A percentile compares a stretch with the other conserved stretches of the same genome.
phyloP scores from a whole-genome alignment of 352 stramenopile genomes.

The Phytophthora boehmeriae region DNA sequence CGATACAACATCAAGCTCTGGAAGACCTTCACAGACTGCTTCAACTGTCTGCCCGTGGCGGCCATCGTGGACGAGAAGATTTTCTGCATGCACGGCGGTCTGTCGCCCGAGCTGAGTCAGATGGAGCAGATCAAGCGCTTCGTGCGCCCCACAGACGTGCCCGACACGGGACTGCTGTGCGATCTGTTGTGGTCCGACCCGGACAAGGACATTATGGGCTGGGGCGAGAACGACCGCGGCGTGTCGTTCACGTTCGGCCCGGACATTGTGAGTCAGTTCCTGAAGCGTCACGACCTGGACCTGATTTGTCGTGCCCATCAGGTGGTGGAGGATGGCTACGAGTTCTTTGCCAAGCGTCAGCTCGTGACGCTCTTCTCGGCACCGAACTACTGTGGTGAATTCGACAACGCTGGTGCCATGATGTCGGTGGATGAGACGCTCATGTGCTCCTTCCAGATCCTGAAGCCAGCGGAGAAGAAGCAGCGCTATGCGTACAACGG shows the following conservation, averaged over 20 bases:
- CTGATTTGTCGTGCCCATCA: slow-evolving; percentile 98
- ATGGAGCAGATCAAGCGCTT: slow-evolving; percentile 96
- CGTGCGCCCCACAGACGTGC: slow-evolving; percentile 79
- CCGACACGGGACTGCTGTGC: slow-evolving; percentile 84
- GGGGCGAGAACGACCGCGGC: slow-evolving; percentile 96
- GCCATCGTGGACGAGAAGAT: slow-evolving; percentile 98
- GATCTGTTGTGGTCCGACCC: slow-evolving; percentile 91
- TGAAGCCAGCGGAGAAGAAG: slow-evolving; percentile 85
- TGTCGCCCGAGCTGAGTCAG: slow-evolving; percentile 96
- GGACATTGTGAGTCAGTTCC: slow-evolving; percentile 97
- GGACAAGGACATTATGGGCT: slow-evolving; percentile 89
- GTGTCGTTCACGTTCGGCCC: slow-evolving; percentile 99
- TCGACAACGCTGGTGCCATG: slow-evolving; percentile 98
- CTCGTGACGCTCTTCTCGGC: slow-evolving; percentile 99
- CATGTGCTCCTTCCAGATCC: slow-evolving; percentile 83
- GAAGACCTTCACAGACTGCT: slow-evolving; percentile 97
- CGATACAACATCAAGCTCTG: slow-evolving; percentile 94
- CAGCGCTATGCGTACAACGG: slow-evolving; percentile 77
- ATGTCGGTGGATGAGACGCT: slow-evolving; percentile 78
- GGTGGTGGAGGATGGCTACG: slow-evolving; percentile 99
- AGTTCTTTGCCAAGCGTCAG: slow-evolving; percentile 99
- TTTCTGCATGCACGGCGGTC: slow-evolving; percentile 96
- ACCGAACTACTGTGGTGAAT: slow-evolving; percentile 99
- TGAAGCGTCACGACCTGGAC: slow-evolving; percentile 97
- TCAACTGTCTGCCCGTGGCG: slow-evolving; percentile 98